A percentile compares a stretch with the other conserved stretches of the same genome.
phyloP scores from a whole-genome alignment of 768 basidiomycete genomes.

The Hydnum rufescens region DNA sequence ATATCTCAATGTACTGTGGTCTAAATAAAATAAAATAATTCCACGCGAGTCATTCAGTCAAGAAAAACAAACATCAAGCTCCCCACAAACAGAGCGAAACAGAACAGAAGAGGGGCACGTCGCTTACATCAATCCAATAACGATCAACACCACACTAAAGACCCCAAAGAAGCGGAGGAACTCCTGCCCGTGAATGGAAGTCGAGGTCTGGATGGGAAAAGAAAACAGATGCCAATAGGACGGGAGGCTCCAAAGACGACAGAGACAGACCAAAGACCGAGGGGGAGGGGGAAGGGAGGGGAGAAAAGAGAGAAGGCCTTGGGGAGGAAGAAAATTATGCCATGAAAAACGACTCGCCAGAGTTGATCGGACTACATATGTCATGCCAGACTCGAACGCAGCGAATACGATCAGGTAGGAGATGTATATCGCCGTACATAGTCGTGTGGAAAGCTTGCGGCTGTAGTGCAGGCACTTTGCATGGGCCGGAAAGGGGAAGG shows the following conservation, averaged over 20 bases:
- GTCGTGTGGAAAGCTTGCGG: constrained; percentile 19
- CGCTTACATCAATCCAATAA: constrained; percentile 28
- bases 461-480: constrained; percentile 51
- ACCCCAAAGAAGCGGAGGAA: constrained; percentile 41
- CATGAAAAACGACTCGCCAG: background rate
- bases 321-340: background rate
- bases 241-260: background rate
- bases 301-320: background rate
- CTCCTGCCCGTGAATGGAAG: constrained; percentile 16
- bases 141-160: constrained; percentile 35
- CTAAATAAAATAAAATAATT: constrained; percentile 14
- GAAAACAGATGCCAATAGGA: background rate
- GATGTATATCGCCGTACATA: constrained; percentile 9
- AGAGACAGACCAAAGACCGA: background rate
- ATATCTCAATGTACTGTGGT: constrained; percentile 65
- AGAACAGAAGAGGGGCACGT: background rate
- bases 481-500: constrained; percentile 18
- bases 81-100: too few relatives aligned
- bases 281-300: background rate
- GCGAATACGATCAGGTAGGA: constrained; percentile 28
- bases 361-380: constrained; percentile 33
- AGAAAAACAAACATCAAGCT: too few relatives aligned
- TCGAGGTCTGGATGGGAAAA: background rate
- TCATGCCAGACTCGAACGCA: constrained; percentile 37
- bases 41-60: too few relatives aligned